phyloP scores from a whole-genome alignment of 139 green algal species.

The Trebouxia sp. region DNA sequence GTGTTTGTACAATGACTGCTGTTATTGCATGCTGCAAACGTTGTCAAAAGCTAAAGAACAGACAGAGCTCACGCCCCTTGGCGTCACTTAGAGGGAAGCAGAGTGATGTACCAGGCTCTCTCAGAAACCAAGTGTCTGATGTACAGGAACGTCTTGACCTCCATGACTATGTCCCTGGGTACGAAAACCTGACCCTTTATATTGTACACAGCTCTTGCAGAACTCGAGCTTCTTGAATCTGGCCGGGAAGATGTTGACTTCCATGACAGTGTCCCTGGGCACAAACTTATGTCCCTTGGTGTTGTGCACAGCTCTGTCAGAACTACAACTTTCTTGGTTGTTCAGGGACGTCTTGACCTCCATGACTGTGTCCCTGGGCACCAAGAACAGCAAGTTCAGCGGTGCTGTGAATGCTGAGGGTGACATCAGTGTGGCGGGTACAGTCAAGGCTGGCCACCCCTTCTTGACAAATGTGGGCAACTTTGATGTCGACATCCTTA shows the following conservation, averaged over 20 bases:
- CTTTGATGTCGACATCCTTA: slow-evolving; percentile 86
- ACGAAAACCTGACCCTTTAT: no score
- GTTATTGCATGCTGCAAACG: no score
- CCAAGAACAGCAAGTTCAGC: slow-evolving; percentile 67
- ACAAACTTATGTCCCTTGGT: neutral
- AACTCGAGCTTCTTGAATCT: no score
- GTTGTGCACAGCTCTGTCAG: neutral
- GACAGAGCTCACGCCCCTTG: neutral
- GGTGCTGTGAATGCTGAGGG: slow-evolving; percentile 52
- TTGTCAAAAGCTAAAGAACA: no score
- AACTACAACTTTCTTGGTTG: neutral
- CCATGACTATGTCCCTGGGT: slow-evolving; percentile 67
- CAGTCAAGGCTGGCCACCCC: slow-evolving; percentile 65
- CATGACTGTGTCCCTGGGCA: slow-evolving; percentile 70
- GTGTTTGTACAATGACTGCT: no score
- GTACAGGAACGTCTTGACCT: slow-evolving; percentile 57
- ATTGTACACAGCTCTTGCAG: no score
- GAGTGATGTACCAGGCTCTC: neutral
- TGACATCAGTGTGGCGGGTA: slow-evolving; percentile 75
- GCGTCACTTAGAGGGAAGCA: no score
- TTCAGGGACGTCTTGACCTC: slow-evolving; percentile 57
- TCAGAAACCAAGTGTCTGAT: neutral
- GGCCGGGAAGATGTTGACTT: no score
- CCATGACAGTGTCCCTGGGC: no score
- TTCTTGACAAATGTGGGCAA: slow-evolving; percentile 87